A percentile compares a stretch with the other conserved stretches of the same genome.
Evolutionary conservation across 2,329 filamentous ascomycete genomes (phyloP).

Genomic region (Conoideocrella luteorostrata): DNA sequence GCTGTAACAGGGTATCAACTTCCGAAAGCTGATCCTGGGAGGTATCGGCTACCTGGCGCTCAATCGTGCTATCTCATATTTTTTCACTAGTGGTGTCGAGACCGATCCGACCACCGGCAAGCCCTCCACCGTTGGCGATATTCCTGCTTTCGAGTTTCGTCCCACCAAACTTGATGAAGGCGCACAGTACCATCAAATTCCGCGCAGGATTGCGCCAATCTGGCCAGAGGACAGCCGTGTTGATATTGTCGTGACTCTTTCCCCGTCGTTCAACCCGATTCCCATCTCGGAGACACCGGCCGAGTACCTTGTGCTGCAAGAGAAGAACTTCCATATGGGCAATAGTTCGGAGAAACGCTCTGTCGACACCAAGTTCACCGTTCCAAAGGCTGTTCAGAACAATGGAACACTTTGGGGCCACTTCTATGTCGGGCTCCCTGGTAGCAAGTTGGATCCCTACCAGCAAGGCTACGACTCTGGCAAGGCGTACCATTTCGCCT

Average conservation of each 20-base stretch:
- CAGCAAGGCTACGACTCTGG: constrained; percentile 64
- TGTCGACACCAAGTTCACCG: constrained; percentile 67
- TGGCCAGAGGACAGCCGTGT: constrained; percentile 75
- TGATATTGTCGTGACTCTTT: constrained; percentile 81
- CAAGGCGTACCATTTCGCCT: constrained; percentile 75
- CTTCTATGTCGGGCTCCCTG: constrained; percentile 78
- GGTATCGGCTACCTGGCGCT: constrained; percentile 52
- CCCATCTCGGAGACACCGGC: constrained; percentile 58
- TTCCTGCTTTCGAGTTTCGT: constrained; percentile 60
- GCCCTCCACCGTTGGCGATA: constrained; percentile 45
- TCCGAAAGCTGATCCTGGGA: constrained; percentile 44
- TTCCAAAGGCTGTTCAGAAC: constrained; percentile 75
- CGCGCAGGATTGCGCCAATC: constrained; percentile 72
- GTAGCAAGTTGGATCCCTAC: constrained; percentile 69
- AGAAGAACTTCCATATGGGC: constrained; percentile 72
- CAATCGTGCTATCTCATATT: constrained; percentile 51
- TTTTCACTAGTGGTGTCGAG: constrained; percentile 41
- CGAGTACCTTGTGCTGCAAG: constrained; percentile 68
- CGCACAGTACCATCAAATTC: constrained; percentile 58
- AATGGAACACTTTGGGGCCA: constrained; percentile 95
- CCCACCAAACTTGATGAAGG: constrained; percentile 55
- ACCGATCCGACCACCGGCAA: constrained; percentile 45
- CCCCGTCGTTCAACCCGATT: constrained; percentile 63
- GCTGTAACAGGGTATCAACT: constrained; percentile 25
- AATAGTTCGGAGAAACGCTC: constrained; percentile 74